These are phyloP conservation scores for Penicillium sp. DNA, from an alignment of 2,329 filamentous ascomycete genomes.

Conservation along the genomic window DNA sequence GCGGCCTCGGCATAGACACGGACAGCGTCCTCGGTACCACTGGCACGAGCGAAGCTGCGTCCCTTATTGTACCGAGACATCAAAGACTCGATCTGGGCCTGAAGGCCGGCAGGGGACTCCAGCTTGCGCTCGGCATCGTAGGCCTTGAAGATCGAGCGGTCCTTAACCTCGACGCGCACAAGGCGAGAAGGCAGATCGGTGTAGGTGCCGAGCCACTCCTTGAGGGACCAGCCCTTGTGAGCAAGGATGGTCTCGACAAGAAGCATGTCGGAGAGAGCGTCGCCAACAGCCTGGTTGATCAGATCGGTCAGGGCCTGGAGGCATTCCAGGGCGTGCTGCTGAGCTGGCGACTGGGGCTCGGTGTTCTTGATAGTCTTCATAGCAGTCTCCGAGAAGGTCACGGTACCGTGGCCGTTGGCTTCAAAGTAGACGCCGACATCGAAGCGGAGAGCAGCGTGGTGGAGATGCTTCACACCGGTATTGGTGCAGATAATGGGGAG, in stretches of 20 bases:
- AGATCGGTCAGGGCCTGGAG: slow-evolving; percentile 78
- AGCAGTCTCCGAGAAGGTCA: slow-evolving; percentile 85
- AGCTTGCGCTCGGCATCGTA: slow-evolving; percentile 89
- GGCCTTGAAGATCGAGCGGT: slow-evolving; percentile 85
- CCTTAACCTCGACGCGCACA: slow-evolving; percentile 82
- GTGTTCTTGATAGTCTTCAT: slow-evolving; percentile 71
- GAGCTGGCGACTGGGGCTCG: slow-evolving; percentile 82
- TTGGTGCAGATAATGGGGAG: slow-evolving; percentile 89
- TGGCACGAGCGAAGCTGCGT: slow-evolving; percentile 83
- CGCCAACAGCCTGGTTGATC: slow-evolving; percentile 97
- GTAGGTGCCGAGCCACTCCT: slow-evolving; percentile 91
- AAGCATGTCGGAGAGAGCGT: slow-evolving; percentile 91
- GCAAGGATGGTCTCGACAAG: slow-evolving; percentile 94
- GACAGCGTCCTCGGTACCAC: slow-evolving; percentile 92
- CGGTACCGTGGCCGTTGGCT: slow-evolving; percentile 94
- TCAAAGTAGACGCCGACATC: slow-evolving; percentile 98
- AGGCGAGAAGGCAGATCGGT: slow-evolving; percentile 90
- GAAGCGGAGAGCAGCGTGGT: slow-evolving; percentile 91
- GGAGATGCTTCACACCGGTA: slow-evolving; percentile 94
- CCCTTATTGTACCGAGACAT: slow-evolving; percentile 89
- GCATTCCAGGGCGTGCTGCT: slow-evolving; percentile 81
- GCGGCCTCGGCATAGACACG: slow-evolving; percentile 94
- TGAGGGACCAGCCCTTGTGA: slow-evolving; percentile 84
- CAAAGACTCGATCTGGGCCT: slow-evolving; percentile 77
- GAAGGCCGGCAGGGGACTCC: slow-evolving; percentile 69